Base-by-base conservation (phyloP, 768 basidiomycete genomes). In the Lactifluus piperatus region DNA sequence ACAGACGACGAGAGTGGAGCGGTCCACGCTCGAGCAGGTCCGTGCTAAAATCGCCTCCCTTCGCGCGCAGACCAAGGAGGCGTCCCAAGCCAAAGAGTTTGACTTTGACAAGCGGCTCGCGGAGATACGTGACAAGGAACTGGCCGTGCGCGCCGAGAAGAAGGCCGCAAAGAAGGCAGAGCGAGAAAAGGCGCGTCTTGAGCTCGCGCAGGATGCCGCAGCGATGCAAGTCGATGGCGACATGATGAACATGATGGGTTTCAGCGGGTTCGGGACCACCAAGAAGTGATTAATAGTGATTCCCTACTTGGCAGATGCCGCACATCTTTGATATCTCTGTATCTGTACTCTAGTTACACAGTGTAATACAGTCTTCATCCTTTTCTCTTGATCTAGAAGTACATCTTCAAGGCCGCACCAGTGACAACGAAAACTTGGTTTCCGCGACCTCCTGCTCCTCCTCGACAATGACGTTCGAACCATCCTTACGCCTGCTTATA, bases 11-110 rank as follows among this genome's bases (percentile, higher is more conserved):
- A 86, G 86, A 55, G 77, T 97, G 55, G 86, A 85, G 67, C 82
- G 94, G 18, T 97, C 97, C 2, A 94, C 94, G 0, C 73, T 98
- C 18, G 85, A 85, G 64, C 92, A 99, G 74, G 97, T 99, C 53
- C 89, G 92, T 46, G 85, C 85, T 5, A 85, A 89, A 60, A 98
- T 99, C 72, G 90, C 91, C 0, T 75, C 80, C 37, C 76, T 99
- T 30, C 85, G 95, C 14, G 93, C 91, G 71, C 86, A 85, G 71
- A 94, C 94, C 2, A 87, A 85, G 62, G 85, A 88, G 43, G 85
- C 85, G 8, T 83, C 92, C 0, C 77, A 80, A 27, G 86, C 91
- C 0, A 97, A 97, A 69, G 82, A 85, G n/a, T 99, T 83, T 68
- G 95, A 99, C 73, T 99, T 99, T 73, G 87, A 94, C 67, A 76